A percentile compares a stretch with the other conserved stretches of the same genome.
These are phyloP conservation scores for Leptosphaerulina australis DNA, from an alignment of 2,329 filamentous ascomycete species.

Conservation along the genomic window DNA sequence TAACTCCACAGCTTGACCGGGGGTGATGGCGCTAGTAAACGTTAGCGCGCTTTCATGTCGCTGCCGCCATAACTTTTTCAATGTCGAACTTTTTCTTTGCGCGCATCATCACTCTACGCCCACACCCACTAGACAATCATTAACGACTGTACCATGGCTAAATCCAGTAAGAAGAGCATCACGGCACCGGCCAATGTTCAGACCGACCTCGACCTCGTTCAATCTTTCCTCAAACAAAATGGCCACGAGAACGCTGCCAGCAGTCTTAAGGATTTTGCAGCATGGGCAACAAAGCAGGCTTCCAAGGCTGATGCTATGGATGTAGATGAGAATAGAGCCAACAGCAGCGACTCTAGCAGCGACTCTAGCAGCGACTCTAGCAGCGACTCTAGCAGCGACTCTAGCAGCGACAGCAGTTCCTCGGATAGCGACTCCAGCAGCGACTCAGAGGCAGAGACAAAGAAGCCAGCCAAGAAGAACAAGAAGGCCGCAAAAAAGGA, in stretches of 20 bases:
- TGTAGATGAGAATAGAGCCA: slow-evolving; percentile 33
- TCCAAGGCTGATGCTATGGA: slow-evolving; percentile 38
- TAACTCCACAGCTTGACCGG: slow-evolving; percentile 14
- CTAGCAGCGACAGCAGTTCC: slow-evolving; percentile 33
- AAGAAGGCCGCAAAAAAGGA: slow-evolving; percentile 24
- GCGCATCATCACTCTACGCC: slow-evolving; percentile 5
- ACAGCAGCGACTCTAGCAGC: slow-evolving; percentile 32
- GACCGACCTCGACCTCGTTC: slow-evolving; percentile 40
- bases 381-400: slow-evolving; percentile 35
- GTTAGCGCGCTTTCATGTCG: slow-evolving; percentile 21
- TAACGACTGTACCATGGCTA: slow-evolving; percentile 30
- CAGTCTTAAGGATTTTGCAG: slow-evolving; percentile 34
- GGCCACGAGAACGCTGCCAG: slow-evolving; percentile 42
- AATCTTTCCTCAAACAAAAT: slow-evolving; percentile 43
- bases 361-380: slow-evolving; percentile 21
- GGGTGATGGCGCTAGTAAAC: background rate
- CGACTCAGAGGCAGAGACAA: slow-evolving; percentile 37
- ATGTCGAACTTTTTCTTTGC: slow-evolving; percentile 30
- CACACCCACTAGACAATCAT: background rate
- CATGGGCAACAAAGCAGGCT: slow-evolving; percentile 37
- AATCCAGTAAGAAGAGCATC: slow-evolving; percentile 30
- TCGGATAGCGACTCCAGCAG: slow-evolving; percentile 34
- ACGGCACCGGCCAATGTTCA: slow-evolving; percentile 12
- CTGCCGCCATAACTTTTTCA: slow-evolving; percentile 22
- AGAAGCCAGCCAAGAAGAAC: slow-evolving; percentile 29